These are phyloP conservation scores for Phytophthora pinifolia DNA, from an alignment of 352 stramenopile species.

Conservation along the genomic window DNA sequence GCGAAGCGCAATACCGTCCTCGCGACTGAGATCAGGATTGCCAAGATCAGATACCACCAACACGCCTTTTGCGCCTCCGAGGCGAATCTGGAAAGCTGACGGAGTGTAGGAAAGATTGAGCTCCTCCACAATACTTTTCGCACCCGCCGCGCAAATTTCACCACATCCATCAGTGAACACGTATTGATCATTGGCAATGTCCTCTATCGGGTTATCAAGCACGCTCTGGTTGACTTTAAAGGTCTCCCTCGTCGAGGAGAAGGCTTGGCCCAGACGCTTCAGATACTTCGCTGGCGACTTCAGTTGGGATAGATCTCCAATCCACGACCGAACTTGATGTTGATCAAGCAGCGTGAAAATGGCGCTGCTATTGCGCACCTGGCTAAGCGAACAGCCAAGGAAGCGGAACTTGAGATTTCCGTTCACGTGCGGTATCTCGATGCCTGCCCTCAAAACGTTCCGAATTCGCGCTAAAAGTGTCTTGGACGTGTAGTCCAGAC, in stretches of 20 bases:
- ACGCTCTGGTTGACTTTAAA: conserved; percentile 46
- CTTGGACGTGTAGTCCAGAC: conserved; percentile 53
- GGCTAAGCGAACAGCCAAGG: conserved; percentile 72
- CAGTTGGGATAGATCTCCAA: conserved; percentile 60
- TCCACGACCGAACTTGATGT: conserved; percentile 47
- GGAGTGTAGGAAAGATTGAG: conserved; percentile 44
- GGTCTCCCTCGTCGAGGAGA: conserved; percentile 62
- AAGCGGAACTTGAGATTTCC: conserved; percentile 47
- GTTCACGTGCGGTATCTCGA: conserved; percentile 35
- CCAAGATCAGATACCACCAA: conserved; percentile 59
- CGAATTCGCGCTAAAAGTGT: conserved; percentile 41
- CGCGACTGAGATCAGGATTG: conserved; percentile 12
- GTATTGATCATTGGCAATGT: conserved; percentile 48
- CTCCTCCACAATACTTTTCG: conserved; percentile 33
- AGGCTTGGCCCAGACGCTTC: conserved; percentile 74
- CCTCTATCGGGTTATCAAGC: conserved; percentile 44
- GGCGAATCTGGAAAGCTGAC: conserved; percentile 75
- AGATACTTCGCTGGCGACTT: conserved; percentile 67
- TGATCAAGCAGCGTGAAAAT: conserved; percentile 72
- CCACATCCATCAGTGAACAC: conserved; percentile 78
- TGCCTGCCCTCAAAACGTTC: conserved; percentile 41
- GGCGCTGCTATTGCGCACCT: conserved; percentile 69
- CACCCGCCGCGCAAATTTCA: conserved; percentile 49
- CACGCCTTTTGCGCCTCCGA: conserved; percentile 74
- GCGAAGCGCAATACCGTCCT: conserved; percentile 40